Evolutionary conservation across 1,284 basidiomycete species (phyloP), one percentile per base, ranked within the genome.

Genomic region (Xerocomus minutiporus): DNA sequence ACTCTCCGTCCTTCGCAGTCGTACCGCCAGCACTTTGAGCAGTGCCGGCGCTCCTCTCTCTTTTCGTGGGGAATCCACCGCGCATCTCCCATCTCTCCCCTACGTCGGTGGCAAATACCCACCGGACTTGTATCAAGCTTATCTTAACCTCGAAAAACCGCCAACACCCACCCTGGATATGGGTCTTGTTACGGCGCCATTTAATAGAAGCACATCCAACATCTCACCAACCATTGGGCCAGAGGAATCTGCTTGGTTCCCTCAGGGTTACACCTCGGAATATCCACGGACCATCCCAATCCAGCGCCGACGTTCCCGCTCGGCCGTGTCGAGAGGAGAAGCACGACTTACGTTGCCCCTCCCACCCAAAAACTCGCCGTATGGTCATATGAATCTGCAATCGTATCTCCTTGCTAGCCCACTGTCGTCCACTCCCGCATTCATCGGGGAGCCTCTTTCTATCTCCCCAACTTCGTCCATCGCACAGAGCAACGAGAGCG

Each of bases 21-120:
- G 66, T 32, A 71, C 66, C 31, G 69, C 67, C 32, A 67, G 65
- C 50, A 67, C 67, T 13, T 51, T 71, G 42, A 69, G 65, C 41
- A 68, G 53, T 34, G 47, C 45, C 8, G 60, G 56, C 36, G 53
- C 67, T n/a, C 69, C 69, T 11, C 55, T 68, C 43, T 63, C 65
- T 5, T 68, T 68, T 46, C 62, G 61, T 17, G 66, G 66, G 20
- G 59, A 68, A 41, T 68, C 66, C 13, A 71, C 66, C 2, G 61
- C 66, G 1, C 65, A 70, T 39, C 69, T 68, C 39, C 66, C 66
- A 4, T 53, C 56, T 13, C 58, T 68, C 32, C 63, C 68, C 40
- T 68, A 68, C 34, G 63, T 66, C 2, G 66, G 66, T 5, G 66
- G 66, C 8, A 63, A 44, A 54, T 68, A 69, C 32, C 66, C 68